Evolutionary conservation across 495 filamentous ascomycete genomes (phyloP).

Genomic region (Hypoxylon fuscum): DNA sequence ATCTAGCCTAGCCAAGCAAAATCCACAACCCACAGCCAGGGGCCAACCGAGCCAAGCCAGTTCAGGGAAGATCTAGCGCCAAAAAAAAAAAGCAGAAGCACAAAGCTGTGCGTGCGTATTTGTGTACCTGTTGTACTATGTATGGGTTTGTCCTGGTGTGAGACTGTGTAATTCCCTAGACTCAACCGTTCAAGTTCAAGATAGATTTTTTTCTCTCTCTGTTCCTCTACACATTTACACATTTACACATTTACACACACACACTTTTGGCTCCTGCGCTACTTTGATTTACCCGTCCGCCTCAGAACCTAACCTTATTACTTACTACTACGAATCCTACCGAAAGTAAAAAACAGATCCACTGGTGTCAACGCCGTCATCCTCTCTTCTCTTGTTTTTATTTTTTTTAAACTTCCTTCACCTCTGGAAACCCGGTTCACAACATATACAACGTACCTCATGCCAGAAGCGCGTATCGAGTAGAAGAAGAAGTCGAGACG

Average conservation of each 20-base stretch:
- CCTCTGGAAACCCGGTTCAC: no score
- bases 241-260: no score
- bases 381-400: slow-evolving; percentile 6
- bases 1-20: slow-evolving; percentile 5
- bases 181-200: slow-evolving; percentile 12
- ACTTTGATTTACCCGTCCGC: slow-evolving; percentile 36
- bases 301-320: slow-evolving; percentile 24
- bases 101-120: slow-evolving; percentile 27
- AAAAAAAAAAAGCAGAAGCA: slow-evolving; percentile 28
- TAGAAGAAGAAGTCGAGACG: slow-evolving; percentile 10
- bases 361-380: slow-evolving; percentile 24
- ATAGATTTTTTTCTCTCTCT: slow-evolving; percentile 21
- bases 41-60: slow-evolving; percentile 17
- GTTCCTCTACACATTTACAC: slow-evolving; percentile 7
- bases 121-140: slow-evolving; percentile 38
- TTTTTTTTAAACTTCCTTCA: not conserved
- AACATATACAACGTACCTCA: slow-evolving; percentile 5
- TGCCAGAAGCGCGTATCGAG: slow-evolving; percentile 22
- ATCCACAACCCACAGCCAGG: not conserved
- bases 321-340: slow-evolving; percentile 12
- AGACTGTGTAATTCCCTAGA: slow-evolving; percentile 32
- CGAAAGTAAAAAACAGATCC: slow-evolving; percentile 8
- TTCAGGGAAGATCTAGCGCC: slow-evolving; percentile 33
- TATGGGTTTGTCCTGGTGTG: slow-evolving; percentile 30
- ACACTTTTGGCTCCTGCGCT: slow-evolving; percentile 25